Evolutionary conservation across 2,329 filamentous ascomycete species (phyloP), one percentile per base, ranked within the genome.

Genomic region (Colletotrichum brevisporum): DNA sequence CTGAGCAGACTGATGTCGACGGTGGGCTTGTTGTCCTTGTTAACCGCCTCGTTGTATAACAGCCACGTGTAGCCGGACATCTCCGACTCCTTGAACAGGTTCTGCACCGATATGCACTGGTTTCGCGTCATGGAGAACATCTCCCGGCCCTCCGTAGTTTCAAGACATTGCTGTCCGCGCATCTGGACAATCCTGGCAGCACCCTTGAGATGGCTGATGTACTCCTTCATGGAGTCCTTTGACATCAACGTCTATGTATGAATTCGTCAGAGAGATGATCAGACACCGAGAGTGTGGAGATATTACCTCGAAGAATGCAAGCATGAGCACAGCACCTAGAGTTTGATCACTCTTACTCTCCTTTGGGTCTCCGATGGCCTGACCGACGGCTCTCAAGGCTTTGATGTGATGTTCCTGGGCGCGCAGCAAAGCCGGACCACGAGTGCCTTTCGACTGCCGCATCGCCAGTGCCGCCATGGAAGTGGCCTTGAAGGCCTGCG

Each of bases 81-180:
- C 39, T 74, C 73, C 3, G 60, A 18, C 4, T 60, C 60, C 15
- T 70, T 69, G 47, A 71, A 65, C 6, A 74, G 39, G 27, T 65
- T 70, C 21, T 69, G 69, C n/a, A 74, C 56, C 21, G 69, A 61
- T 12, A 73, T 50, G 48, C 72, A 69, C 26, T 71, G 72, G 47
- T 73, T 74, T 47, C 73, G 72, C 12, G 72, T 73, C 73, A 72
- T 71, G 51, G 67, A 59, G 43, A 73, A 74, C 58, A 73, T 67
- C 45, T 72, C 71, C 4, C 64, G 66, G 24, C 72, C 71, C n/a
- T 73, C 72, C 0, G 60, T 53, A 5, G 69, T 69, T 16, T 71
- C 61, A 10, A 72, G 52, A 6, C 66, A 57, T 16, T 58, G 50
- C 10, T 67, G 53, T 12, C 73, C 72, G 0, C 72, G 67, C 48